Conservation (phyloP, 2,329 filamentous ascomycete species). For the Phaeosphaeria sp. region DNA sequence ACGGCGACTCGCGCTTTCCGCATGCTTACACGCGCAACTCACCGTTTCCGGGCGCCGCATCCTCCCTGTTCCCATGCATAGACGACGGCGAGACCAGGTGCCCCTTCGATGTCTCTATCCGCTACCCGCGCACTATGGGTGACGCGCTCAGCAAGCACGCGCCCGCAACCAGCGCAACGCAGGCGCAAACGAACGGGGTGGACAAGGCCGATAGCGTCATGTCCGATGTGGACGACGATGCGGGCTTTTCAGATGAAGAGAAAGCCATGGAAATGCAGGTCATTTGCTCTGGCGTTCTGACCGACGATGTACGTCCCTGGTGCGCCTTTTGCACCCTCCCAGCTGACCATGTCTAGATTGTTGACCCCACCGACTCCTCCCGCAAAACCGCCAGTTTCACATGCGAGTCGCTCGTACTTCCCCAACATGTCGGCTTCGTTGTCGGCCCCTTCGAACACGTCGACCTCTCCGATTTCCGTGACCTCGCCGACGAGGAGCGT, state of each 20-base stretch:
- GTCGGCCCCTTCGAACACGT: constrained; percentile 95
- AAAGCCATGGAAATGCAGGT: constrained; percentile 88
- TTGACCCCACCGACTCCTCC: constrained; percentile 76
- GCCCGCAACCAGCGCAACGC: constrained; percentile 17
- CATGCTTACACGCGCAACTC: constrained; percentile 90
- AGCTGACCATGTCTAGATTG: constrained; percentile 51
- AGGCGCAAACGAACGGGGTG: constrained; percentile 22
- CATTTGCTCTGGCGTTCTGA: constrained; percentile 87
- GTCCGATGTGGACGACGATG: constrained; percentile 46
- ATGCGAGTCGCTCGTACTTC: constrained; percentile 70
- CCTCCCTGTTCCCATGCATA: constrained; percentile 90
- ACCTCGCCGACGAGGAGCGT: constrained; percentile 89
- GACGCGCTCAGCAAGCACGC: constrained; percentile 65
- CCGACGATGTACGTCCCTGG: constrained; percentile 68
- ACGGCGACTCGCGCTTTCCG: constrained; percentile 81
- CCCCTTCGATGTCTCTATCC: constrained; percentile 88
- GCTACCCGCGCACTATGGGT: constrained; percentile 83
- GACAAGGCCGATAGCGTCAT: constrained; percentile 42
- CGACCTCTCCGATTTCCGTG: constrained; percentile 85
- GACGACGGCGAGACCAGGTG: constrained; percentile 83
- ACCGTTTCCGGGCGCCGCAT: constrained; percentile 77
- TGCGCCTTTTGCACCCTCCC: neutral
- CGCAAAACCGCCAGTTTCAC: constrained; percentile 90
- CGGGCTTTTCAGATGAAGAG: constrained; percentile 72
- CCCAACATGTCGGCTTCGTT: constrained; percentile 91